Conservation (phyloP, 768 basidiomycete species). For the Chalciporus piperatus region DNA sequence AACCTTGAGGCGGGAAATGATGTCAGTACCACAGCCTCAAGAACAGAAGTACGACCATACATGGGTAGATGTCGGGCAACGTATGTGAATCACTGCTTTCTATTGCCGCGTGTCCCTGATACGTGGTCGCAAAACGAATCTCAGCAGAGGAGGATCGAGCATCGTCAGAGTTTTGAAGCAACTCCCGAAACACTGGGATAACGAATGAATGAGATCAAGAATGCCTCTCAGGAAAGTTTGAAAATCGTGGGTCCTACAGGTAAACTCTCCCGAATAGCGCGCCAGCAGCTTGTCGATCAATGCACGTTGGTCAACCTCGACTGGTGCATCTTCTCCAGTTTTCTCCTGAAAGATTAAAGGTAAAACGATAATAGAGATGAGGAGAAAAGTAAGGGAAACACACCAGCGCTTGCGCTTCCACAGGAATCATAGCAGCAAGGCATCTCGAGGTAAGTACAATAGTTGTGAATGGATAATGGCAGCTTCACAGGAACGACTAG, state of each 20-base stretch:
- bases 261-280: constrained; percentile 89
- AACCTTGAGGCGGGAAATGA: constrained; percentile 43
- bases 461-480: too few species aligned
- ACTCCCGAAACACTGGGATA: constrained; percentile 63
- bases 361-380: too few species aligned
- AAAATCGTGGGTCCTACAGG: constrained; percentile 62
- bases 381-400: too few species aligned
- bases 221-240: too few species aligned
- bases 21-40: background rate
- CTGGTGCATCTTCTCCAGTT: constrained; percentile 32
- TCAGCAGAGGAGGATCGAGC: constrained; percentile 72
- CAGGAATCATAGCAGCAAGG: too few species aligned
- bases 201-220: background rate
- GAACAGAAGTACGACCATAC: constrained; percentile 33
- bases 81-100: constrained; percentile 3
- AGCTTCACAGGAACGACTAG: too few species aligned
- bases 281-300: constrained; percentile 93
- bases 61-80: constrained; percentile 56
- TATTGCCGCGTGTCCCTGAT: constrained; percentile 15
- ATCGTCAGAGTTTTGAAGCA: constrained; percentile 96
- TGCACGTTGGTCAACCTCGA: constrained; percentile 90
- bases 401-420: too few species aligned
- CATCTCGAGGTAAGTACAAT: too few species aligned
- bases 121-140: constrained; percentile 71
- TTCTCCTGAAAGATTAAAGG: too few species aligned